Conservation (phyloP, 768 basidiomycete genomes). For the Lactarius quietus region DNA sequence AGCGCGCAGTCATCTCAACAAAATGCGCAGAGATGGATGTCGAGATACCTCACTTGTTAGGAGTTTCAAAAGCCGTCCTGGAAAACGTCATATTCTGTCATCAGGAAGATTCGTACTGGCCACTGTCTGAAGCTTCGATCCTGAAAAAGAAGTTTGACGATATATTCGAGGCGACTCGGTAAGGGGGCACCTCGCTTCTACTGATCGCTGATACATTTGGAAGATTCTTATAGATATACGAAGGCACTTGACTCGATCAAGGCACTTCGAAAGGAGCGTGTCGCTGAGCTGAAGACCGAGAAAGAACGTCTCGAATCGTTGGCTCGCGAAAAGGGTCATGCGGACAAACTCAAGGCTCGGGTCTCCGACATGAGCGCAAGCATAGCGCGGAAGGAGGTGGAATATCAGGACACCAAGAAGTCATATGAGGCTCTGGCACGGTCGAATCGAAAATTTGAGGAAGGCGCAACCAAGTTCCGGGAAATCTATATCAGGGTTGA, state of each 20-base stretch:
- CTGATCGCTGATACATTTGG: not conserved
- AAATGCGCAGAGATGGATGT: slow-evolving; percentile 96
- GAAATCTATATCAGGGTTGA: slow-evolving; percentile 76
- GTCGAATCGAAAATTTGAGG: slow-evolving; percentile 76
- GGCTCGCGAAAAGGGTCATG: slow-evolving; percentile 75
- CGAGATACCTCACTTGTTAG: slow-evolving; percentile 89
- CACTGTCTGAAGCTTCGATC: slow-evolving; percentile 81
- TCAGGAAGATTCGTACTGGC: slow-evolving; percentile 99
- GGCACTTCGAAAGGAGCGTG: slow-evolving; percentile 81
- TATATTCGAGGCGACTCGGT: slow-evolving; percentile 98
- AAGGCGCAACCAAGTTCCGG: slow-evolving; percentile 79
- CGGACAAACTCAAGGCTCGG: slow-evolving; percentile 75
- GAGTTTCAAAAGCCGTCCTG: slow-evolving; percentile 96
- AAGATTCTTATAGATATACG: slow-evolving; percentile 64
- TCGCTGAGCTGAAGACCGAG: slow-evolving; percentile 89
- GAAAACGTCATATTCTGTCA: slow-evolving; percentile 99
- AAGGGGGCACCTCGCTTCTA: slow-evolving; percentile 20
- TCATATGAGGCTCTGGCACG: slow-evolving; percentile 61
- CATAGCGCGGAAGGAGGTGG: slow-evolving; percentile 67
- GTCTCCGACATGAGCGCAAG: slow-evolving; percentile 55
- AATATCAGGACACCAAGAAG: slow-evolving; percentile 67
- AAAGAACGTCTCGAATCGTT: slow-evolving; percentile 80
- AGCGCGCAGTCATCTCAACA: slow-evolving; percentile 91
- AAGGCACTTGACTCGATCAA: slow-evolving; percentile 96
- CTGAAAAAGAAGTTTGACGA: slow-evolving; percentile 99